These are phyloP conservation scores for Monilinia fructicola DNA, from an alignment of 2,329 filamentous ascomycete species.

Conservation along the genomic window DNA sequence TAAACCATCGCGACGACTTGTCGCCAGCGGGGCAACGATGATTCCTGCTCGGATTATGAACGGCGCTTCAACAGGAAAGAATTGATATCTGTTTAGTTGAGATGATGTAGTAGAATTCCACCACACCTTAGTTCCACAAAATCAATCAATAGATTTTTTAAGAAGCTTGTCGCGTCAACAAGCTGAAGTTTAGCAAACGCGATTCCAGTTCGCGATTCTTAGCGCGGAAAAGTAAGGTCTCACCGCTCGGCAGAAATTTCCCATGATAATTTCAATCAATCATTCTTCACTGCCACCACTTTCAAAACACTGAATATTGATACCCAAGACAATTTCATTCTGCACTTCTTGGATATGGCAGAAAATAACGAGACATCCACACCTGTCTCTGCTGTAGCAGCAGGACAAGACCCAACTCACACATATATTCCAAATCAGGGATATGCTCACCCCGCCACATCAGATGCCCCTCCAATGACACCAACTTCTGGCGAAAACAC, in stretches of 20 bases:
- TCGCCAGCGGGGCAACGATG: slow-evolving; percentile 27
- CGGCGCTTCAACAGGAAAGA: slow-evolving; percentile 9
- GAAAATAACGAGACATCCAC: slow-evolving; percentile 25
- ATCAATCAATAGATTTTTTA: slow-evolving; percentile 4
- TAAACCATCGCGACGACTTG: slow-evolving; percentile 63
- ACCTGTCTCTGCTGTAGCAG: slow-evolving; percentile 41
- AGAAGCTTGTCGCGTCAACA: slow-evolving; percentile 17
- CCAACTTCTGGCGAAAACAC: slow-evolving; percentile 36
- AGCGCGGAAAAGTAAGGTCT: slow-evolving; percentile 12
- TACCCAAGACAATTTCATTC: not conserved
- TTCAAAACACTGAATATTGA: not conserved
- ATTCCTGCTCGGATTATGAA: slow-evolving; percentile 12
- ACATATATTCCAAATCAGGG: slow-evolving; percentile 51
- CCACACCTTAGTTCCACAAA: not conserved
- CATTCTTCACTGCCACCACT: slow-evolving; percentile 6
- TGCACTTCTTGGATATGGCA: slow-evolving; percentile 26
- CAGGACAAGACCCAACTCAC: slow-evolving; percentile 48
- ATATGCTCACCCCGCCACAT: slow-evolving; percentile 44
- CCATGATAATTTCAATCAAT: slow-evolving; percentile 18
- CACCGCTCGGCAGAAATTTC: slow-evolving; percentile 23
- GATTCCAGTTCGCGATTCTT: slow-evolving; percentile 21
- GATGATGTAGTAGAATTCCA: not conserved
- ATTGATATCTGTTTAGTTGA: not conserved
- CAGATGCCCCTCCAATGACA: slow-evolving; percentile 40
- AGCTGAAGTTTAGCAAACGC: slow-evolving; percentile 22